Evolutionary conservation across 768 basidiomycete genomes (phyloP).

Genomic region (Gloeopeniophorella convolvens): DNA sequence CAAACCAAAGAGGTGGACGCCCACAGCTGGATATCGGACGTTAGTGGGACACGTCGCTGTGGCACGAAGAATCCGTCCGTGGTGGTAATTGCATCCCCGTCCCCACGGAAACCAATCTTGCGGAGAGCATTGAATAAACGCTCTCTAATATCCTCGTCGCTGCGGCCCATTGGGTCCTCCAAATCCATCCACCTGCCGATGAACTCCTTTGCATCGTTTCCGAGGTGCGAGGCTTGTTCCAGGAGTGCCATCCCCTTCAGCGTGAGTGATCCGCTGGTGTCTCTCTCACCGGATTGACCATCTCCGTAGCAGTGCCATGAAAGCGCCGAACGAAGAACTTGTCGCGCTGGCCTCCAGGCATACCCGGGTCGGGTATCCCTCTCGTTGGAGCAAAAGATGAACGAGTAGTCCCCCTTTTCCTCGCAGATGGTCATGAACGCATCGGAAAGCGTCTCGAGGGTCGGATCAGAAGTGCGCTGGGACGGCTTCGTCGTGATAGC

Average conservation of each 20-base stretch:
- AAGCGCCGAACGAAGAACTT: background rate
- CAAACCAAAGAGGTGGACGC: background rate
- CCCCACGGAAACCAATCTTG: background rate
- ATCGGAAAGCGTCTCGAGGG: conserved; percentile 17
- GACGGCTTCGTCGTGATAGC: conserved; percentile 16
- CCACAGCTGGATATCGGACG: background rate
- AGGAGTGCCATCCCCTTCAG: background rate
- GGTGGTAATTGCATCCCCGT: background rate
- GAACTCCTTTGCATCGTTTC: background rate
- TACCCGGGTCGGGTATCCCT: background rate
- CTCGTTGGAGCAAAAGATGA: conserved; percentile 18
- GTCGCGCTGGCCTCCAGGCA: background rate
- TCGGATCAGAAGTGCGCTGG: conserved; percentile 10
- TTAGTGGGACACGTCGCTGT: background rate
- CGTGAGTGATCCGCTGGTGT: background rate
- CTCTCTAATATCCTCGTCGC: background rate
- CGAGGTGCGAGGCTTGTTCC: background rate
- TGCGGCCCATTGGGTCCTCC: background rate
- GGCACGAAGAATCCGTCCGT: background rate
- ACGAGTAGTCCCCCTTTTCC: conserved; percentile 23
- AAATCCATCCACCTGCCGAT: background rate
- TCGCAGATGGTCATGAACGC: conserved; percentile 20
- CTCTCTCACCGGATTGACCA: background rate
- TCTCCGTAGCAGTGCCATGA: background rate
- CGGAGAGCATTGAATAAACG: background rate